These are phyloP conservation scores for Bretschneidera sinensis DNA, from an alignment of 345 rosid genomes.

Conservation along the genomic window DNA sequence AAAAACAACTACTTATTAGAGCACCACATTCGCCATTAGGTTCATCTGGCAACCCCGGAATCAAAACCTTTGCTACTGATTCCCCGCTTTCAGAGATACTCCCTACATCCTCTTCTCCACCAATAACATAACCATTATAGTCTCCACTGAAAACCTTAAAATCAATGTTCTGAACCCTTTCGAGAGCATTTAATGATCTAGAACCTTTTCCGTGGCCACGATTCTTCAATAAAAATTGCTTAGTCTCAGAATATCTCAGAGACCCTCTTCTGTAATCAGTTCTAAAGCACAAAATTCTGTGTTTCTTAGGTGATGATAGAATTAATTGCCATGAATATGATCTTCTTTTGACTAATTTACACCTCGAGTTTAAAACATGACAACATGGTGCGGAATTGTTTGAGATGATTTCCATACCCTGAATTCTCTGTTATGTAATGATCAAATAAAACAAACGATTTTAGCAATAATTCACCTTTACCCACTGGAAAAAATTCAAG, in stretches of 20 bases:
- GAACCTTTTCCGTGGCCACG: slow-evolving; percentile 10
- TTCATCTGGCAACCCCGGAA: slow-evolving; percentile 72
- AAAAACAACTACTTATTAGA: slow-evolving; percentile 44
- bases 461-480: neutral
- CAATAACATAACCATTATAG: slow-evolving; percentile 49
- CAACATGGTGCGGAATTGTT: slow-evolving; percentile 33
- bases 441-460: neutral
- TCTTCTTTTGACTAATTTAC: slow-evolving; percentile 27
- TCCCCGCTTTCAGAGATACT: slow-evolving; percentile 29
- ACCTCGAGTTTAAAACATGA: slow-evolving; percentile 21
- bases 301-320: slow-evolving; percentile 18
- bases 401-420: slow-evolving; percentile 61
- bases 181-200: slow-evolving; percentile 12
- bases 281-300: slow-evolving; percentile 16
- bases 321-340: slow-evolving; percentile 25
- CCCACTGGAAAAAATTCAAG: no score
- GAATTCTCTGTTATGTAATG: slow-evolving; percentile 27
- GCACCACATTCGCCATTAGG: slow-evolving; percentile 52
- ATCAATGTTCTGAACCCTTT: slow-evolving; percentile 19
- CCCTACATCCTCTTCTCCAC: slow-evolving; percentile 42
- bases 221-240: slow-evolving; percentile 12
- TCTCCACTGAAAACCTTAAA: slow-evolving; percentile 38
- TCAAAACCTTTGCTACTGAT: slow-evolving; percentile 41
- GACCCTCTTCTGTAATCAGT: slow-evolving; percentile 25
- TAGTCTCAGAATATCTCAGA: slow-evolving; percentile 11